Conservation (phyloP, 495 filamentous ascomycete genomes). For the Corynascus novoguineensis region DNA sequence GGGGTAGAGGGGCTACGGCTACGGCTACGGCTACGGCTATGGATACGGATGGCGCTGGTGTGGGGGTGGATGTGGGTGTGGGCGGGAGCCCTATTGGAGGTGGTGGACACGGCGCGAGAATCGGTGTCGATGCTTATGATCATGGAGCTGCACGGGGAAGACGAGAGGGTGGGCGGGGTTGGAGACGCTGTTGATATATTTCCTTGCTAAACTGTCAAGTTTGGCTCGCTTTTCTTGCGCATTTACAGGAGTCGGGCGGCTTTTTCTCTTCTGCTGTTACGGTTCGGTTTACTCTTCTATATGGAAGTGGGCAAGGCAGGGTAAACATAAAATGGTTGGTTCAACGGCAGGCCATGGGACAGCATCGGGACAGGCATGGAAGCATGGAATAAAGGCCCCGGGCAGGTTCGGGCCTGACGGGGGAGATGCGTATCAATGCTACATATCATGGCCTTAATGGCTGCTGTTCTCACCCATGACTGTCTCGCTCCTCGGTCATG, state of each 20-base stretch:
- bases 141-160: not conserved
- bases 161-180: not conserved
- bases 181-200: constrained; percentile 1
- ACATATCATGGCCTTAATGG: too few relatives aligned
- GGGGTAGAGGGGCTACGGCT: not conserved
- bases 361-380: not conserved
- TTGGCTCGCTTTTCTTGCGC: not conserved
- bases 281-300: not conserved
- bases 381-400: not conserved
- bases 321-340: not conserved
- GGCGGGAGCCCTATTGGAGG: not conserved
- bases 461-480: too few relatives aligned
- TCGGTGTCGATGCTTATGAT: not conserved
- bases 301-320: not conserved
- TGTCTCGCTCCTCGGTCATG: too few relatives aligned
- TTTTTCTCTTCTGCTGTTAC: not conserved
- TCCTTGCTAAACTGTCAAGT: not conserved
- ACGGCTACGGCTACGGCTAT: not conserved
- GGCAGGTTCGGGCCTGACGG: not conserved
- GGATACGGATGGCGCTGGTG: too few relatives aligned
- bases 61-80: not conserved
- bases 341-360: not conserved
- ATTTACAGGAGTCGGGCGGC: not conserved
- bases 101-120: not conserved
- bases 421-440: not conserved